These are phyloP conservation scores for Podaxis sp. DNA, from an alignment of 768 basidiomycete species.

Conservation along the genomic window DNA sequence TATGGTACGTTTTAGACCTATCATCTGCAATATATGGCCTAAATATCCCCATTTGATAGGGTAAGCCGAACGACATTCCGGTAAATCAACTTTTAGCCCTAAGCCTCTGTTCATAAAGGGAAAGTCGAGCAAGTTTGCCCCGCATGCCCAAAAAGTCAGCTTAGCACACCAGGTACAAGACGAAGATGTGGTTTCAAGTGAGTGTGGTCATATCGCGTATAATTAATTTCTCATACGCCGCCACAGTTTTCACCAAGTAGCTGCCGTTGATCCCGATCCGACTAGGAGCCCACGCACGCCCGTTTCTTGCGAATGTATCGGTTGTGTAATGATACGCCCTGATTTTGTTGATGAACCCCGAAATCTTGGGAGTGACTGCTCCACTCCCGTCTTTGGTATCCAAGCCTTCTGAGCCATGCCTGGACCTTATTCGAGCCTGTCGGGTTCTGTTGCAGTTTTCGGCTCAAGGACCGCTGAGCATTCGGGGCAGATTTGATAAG, in stretches of 20 bases:
- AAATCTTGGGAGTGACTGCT: background rate
- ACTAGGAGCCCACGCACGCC: background rate
- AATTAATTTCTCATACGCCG: conserved; percentile 26
- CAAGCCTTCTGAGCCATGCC: background rate
- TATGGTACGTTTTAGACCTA: conserved; percentile 52
- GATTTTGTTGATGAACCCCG: background rate
- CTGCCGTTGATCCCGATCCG: background rate
- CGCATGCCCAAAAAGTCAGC: conserved; percentile 93
- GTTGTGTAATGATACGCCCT: background rate
- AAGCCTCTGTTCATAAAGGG: conserved; percentile 44
- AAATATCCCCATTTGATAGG: background rate
- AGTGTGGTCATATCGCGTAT: conserved; percentile 24
- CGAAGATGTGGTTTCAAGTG: conserved; percentile 87
- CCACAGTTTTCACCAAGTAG: conserved; percentile 28
- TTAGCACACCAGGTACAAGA: conserved; percentile 79
- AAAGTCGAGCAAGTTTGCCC: conserved; percentile 89
- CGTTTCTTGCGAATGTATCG: background rate
- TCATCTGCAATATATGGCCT: background rate
- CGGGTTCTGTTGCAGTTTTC: background rate
- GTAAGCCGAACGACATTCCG: background rate
- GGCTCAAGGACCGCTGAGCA: background rate
- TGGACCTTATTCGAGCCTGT: background rate
- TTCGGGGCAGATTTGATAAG: background rate
- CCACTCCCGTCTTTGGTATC: background rate
- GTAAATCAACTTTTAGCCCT: background rate